These are phyloP conservation scores for Fusarium illudens DNA, from an alignment of 2,329 filamentous ascomycete species.

Conservation along the genomic window DNA sequence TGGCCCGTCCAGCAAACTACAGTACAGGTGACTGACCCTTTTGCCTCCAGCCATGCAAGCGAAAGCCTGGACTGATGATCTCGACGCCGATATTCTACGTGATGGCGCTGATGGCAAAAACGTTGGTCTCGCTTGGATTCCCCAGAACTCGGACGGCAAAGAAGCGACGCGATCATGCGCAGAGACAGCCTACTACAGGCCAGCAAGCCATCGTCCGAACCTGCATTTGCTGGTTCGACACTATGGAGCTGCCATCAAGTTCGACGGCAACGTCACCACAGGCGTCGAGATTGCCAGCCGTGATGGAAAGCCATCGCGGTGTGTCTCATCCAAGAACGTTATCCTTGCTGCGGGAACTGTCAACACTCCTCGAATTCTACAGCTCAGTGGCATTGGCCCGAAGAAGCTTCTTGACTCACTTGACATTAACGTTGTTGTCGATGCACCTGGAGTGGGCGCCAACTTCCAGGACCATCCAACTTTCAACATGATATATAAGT, in stretches of 20 bases:
- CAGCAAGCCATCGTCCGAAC: conserved; percentile 24
- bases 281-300: background rate
- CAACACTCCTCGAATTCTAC: conserved; percentile 65
- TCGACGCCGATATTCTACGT: conserved; percentile 11
- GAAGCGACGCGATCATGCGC: conserved; percentile 31
- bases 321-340: conserved; percentile 22
- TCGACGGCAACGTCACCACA: background rate
- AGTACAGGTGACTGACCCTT: background rate
- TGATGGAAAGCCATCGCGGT: background rate
- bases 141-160: conserved; percentile 30
- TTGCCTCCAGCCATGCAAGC: conserved; percentile 3
- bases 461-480: conserved; percentile 50
- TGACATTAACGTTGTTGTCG: conserved; percentile 57
- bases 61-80: conserved; percentile 25
- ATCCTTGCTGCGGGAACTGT: conserved; percentile 56
- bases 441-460: conserved; percentile 64
- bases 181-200: conserved; percentile 35
- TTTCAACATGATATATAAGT: conserved; percentile 24
- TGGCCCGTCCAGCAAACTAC: background rate
- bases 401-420: conserved; percentile 55
- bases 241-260: conserved; percentile 34
- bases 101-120: conserved; percentile 38
- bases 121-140: conserved; percentile 37
- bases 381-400: conserved; percentile 65
- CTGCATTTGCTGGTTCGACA: conserved; percentile 33